Conservation (phyloP, 192 early-diverging fungal species). For the Coemansia sp. region DNA sequence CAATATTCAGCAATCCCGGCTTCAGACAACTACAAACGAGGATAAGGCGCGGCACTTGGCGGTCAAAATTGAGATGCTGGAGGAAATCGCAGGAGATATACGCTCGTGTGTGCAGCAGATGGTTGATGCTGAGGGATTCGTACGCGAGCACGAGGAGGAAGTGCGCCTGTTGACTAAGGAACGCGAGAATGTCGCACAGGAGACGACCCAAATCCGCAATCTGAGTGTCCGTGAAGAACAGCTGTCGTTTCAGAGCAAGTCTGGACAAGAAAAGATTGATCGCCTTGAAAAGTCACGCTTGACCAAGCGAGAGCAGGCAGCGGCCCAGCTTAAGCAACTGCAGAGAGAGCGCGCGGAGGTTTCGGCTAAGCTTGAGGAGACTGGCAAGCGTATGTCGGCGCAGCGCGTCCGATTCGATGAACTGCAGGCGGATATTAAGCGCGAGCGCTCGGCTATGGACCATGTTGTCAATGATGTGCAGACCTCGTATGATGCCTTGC, state of each 20-base stretch:
- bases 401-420: constrained; percentile 40
- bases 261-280: constrained; percentile 53
- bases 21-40: constrained; percentile 51
- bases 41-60: constrained; percentile 60
- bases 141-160: constrained; percentile 56
- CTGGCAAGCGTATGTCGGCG: constrained; percentile 26
- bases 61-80: constrained; percentile 60
- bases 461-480: constrained; percentile 39
- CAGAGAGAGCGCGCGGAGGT: constrained; percentile 41
- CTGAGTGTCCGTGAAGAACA: constrained; percentile 47
- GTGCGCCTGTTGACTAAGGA: constrained; percentile 31
- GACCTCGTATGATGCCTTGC: constrained; percentile 36
- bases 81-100: constrained; percentile 60
- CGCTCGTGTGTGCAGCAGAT: constrained; percentile 60
- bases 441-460: constrained; percentile 39
- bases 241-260: constrained; percentile 43
- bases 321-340: constrained; percentile 23
- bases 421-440: constrained; percentile 32
- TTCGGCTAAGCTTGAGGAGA: constrained; percentile 33
- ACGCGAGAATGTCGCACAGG: constrained; percentile 25
- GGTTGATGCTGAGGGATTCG: constrained; percentile 65
- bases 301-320: constrained; percentile 38
- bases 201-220: constrained; percentile 26
- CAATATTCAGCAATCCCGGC: constrained; percentile 50
- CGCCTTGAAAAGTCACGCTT: constrained; percentile 38